Conservation (phyloP, 1,284 basidiomycete genomes). For the Tylopilus sp. region DNA sequence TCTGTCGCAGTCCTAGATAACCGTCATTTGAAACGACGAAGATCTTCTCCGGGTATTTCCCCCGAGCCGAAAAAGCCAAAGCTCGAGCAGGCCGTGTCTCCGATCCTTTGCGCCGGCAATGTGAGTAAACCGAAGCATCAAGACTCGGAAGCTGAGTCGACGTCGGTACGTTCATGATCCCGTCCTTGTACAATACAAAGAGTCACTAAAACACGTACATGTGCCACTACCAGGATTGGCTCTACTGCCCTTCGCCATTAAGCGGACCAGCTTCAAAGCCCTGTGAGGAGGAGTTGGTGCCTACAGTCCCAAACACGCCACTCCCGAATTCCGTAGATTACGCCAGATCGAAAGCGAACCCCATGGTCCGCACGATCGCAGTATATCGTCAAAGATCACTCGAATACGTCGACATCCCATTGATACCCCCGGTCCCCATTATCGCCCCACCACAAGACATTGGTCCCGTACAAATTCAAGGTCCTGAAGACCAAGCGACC, state of each 20-base stretch:
- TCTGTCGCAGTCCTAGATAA: neutral
- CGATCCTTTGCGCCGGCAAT: slow-evolving; percentile 5
- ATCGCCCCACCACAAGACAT: slow-evolving; percentile 61
- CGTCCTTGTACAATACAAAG: neutral
- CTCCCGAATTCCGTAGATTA: slow-evolving; percentile 40
- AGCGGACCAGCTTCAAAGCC: too few species aligned
- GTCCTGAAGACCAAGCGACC: slow-evolving; percentile 55
- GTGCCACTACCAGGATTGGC: slow-evolving; percentile 18
- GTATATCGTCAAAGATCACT: slow-evolving; percentile 19
- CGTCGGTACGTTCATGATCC: slow-evolving; percentile 18
- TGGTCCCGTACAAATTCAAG: slow-evolving; percentile 45
- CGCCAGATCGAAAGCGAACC: slow-evolving; percentile 33
- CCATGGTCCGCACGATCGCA: slow-evolving; percentile 35
- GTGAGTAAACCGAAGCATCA: slow-evolving; percentile 20
- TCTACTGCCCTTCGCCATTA: slow-evolving; percentile 18
- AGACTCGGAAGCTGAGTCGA: slow-evolving; percentile 16
- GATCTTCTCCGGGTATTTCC: slow-evolving; percentile 8
- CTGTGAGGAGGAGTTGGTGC: too few species aligned
- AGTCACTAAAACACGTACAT: slow-evolving; percentile 14
- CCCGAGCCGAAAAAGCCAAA: slow-evolving; percentile 32
- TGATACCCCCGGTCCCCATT: slow-evolving; percentile 54
- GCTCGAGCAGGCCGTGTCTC: slow-evolving; percentile 17
- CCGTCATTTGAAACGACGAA: slow-evolving; percentile 29
- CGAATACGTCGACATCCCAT: neutral
- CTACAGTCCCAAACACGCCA: slow-evolving; percentile 39